These are phyloP conservation scores for Cyanodermella asteris DNA, from an alignment of 2,329 filamentous ascomycete species.

Conservation along the genomic window DNA sequence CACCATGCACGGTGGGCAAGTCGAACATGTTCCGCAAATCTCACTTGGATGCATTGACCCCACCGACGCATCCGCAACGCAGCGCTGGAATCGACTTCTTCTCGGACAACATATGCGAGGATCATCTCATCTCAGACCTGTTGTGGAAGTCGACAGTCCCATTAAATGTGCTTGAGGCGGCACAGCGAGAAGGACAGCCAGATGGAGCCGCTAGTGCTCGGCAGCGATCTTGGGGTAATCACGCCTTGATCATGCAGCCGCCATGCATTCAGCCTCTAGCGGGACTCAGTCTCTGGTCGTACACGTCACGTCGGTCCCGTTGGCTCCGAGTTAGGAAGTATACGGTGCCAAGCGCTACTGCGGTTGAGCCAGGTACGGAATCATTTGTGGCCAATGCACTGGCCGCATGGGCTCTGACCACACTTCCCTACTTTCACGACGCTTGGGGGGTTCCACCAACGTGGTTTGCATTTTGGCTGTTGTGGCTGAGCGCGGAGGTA, in stretches of 20 bases:
- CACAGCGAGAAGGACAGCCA: conserved; percentile 13
- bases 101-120: conserved; percentile 90
- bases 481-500: conserved; percentile 45
- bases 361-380: conserved; percentile 85
- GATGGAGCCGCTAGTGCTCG: background rate
- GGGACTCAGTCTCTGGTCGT: conserved; percentile 54
- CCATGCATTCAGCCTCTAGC: conserved; percentile 67
- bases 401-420: conserved; percentile 57
- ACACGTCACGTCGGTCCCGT: conserved; percentile 58
- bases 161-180: conserved; percentile 13
- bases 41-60: conserved; percentile 56
- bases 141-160: conserved; percentile 54
- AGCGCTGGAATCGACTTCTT: conserved; percentile 71
- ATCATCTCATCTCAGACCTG: conserved; percentile 82
- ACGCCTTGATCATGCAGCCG: conserved; percentile 45
- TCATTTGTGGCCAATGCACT: conserved; percentile 65
- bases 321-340: conserved; percentile 92
- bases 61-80: conserved; percentile 18
- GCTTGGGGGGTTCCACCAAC: conserved; percentile 35
- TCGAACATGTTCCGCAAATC: conserved; percentile 95
- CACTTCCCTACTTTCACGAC: conserved; percentile 39
- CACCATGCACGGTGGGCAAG: conserved; percentile 88
- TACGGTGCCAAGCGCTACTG: conserved; percentile 68
- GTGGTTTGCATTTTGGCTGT: conserved; percentile 41
- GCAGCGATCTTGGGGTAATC: conserved; percentile 38